A percentile compares a stretch with the other conserved stretches of the same genome.
phyloP scores from a whole-genome alignment of 805 yeast species.

The Groenewaldozyma salmanticensis region DNA sequence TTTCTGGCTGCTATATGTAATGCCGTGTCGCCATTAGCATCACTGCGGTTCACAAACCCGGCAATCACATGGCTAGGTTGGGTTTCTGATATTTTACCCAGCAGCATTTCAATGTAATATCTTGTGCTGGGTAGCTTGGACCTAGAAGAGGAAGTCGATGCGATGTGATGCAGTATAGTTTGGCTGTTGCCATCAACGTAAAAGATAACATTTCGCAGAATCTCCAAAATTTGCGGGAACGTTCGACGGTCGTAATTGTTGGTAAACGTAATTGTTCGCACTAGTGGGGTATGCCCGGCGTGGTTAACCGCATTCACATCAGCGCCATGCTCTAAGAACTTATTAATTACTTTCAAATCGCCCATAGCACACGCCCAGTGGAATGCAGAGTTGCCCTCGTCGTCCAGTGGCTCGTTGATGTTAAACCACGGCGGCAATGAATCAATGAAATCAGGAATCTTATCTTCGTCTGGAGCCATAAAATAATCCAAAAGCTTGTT shows the following conservation, averaged over 20 bases:
- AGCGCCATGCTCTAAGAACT: conserved; percentile 69
- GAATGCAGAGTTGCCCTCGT: conserved; percentile 87
- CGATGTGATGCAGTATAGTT: conserved; percentile 81
- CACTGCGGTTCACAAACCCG: conserved; percentile 57
- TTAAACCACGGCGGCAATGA: conserved; percentile 59
- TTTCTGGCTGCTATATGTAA: conserved; percentile 64
- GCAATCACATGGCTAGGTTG: conserved; percentile 47
- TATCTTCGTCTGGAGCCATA: conserved; percentile 46
- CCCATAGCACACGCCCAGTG: conserved; percentile 99
- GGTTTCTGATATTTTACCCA: conserved; percentile 61
- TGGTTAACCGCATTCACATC: conserved; percentile 49
- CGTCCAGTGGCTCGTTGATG: conserved; percentile 75
- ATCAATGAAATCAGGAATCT: conserved; percentile 54
- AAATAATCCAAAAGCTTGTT: conserved; percentile 43
- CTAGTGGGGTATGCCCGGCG: conserved; percentile 78
- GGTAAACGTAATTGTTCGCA: conserved; percentile 77
- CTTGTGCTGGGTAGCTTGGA: conserved; percentile 69
- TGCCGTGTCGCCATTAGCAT: conserved; percentile 76
- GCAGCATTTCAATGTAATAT: conserved; percentile 68
- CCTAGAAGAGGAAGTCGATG: conserved; percentile 54
- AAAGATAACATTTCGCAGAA: conserved; percentile 67
- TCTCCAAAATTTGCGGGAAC: conserved; percentile 67
- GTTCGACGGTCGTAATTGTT: conserved; percentile 76
- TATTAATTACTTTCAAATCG: conserved; percentile 62
- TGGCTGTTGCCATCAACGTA: conserved; percentile 63